Evolutionary conservation across 179 eudicot species (phyloP), one percentile per base, ranked within the genome.

Genomic region (Beta lomatogona): DNA sequence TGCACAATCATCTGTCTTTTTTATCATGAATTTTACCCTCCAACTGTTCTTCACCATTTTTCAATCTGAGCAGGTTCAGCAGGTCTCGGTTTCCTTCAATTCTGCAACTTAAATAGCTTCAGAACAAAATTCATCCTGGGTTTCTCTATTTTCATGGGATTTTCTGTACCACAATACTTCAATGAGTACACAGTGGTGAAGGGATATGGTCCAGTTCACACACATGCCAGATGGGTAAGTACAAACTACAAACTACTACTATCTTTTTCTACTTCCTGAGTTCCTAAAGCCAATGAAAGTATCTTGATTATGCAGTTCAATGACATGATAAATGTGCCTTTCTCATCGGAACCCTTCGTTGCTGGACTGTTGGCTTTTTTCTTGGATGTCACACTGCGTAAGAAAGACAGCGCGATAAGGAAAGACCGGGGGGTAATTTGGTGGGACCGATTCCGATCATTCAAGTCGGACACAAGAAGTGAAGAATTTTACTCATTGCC

Each of bases 101-200:
- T 97, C 77, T 97, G 99, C 93, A 97, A 97, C 81, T 76, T 97
- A 61, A 97, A 97, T 91, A 91, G 97, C 85, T 94, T 97, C 72
- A 88, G 94, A 81, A 90, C 97, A 73, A 93, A 88, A 77, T 97
- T 97, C 85, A 89, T 97, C 57, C 76, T 97, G 14, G 97, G 97
- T 1, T 91, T 97, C 88, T 97, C 99, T 3, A 63, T 93, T 63
- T 97, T 93, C 90, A 87, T 97, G 95, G 99, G 99, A 76, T 86
- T 94, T 45, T 96, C 99, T 0, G 85, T 96, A 64, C 99, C 99
- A 4, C 99, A 95, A 44, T 96, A 94, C 88, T 96, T 96, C 93
- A 93, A 94, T 41, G 95, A 91, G 86, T 88, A 92, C 86, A 77
- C 79, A 3, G 90, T 88, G 4, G 69, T 92, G 31, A 87, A 89